Percentiles rank a stretch among this genome's conserved stretches.
These are phyloP conservation scores for Ambrosia hybrid DNA, from an alignment of 140 eudicot species.

Conservation along the genomic window DNA sequence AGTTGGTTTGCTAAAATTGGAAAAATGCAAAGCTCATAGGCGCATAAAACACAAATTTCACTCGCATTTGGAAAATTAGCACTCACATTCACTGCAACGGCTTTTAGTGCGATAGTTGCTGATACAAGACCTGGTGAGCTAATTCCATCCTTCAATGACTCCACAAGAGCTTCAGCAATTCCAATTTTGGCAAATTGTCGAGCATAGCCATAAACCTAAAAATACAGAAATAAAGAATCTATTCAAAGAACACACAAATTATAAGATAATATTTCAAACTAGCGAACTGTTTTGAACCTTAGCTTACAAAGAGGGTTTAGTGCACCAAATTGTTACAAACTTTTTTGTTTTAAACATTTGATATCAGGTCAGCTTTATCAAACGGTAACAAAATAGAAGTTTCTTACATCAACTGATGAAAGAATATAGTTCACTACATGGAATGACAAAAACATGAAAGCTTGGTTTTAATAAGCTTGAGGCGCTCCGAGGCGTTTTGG, in stretches of 20 bases:
- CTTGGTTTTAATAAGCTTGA: no score
- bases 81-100: constrained; percentile 94
- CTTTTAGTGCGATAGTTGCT: constrained; percentile 81
- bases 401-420: no score
- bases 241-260: background rate
- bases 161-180: constrained; percentile 74
- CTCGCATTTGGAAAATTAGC: background rate
- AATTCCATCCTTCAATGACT: constrained; percentile 67
- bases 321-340: no score
- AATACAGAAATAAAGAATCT: constrained; percentile 2
- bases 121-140: constrained; percentile 73
- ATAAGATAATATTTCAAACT: background rate
- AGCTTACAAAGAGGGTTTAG: background rate
- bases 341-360: no score
- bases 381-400: no score
- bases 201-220: constrained; percentile 95
- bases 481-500: no score
- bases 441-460: no score
- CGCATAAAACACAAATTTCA: background rate
- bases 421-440: no score
- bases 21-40: background rate
- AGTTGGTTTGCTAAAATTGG: background rate
- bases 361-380: no score
- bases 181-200: constrained; percentile 85
- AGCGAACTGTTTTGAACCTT: background rate